Evolutionary conservation across 306 rosid genomes (phyloP).

Genomic region (Prunus fruticosa): DNA sequence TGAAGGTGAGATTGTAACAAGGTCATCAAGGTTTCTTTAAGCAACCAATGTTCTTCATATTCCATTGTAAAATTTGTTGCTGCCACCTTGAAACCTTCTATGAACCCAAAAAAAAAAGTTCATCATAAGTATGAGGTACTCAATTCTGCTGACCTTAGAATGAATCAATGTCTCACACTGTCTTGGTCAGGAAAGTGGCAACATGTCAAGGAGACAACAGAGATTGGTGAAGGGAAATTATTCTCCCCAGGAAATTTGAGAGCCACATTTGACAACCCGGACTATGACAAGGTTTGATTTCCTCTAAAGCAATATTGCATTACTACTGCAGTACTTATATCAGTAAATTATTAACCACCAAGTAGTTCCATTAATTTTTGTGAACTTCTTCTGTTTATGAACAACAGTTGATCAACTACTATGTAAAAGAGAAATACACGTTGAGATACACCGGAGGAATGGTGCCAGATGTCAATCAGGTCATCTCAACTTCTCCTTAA

Average conservation of each 20-base stretch:
- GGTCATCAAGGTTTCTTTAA: not conserved
- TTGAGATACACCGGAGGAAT: conserved; percentile 98
- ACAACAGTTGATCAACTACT: conserved; percentile 74
- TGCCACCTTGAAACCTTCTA: not conserved
- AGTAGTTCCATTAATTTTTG: not conserved
- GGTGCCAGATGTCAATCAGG: conserved; percentile 99
- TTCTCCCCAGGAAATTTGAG: conserved; percentile 99
- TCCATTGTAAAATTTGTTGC: not conserved
- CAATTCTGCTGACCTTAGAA: not conserved
- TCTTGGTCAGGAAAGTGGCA: conserved; percentile 87
- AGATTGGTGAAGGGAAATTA: conserved; percentile 87
- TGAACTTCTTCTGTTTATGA: not conserved
- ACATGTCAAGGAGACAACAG: conserved; percentile 93
- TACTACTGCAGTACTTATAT: not conserved
- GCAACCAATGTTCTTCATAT: not conserved
- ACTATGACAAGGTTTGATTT: conserved; percentile 65
- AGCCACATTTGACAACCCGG: conserved; percentile 87
- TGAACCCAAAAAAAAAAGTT: not conserved
- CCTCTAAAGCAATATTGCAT: not conserved
- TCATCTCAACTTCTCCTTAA: conserved; percentile 1
- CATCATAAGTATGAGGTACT: not conserved
- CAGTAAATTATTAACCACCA: not conserved
- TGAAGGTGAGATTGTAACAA: conserved; percentile 57
- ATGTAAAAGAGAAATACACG: conserved; percentile 85
- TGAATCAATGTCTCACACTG: not conserved